Conservation (phyloP, 1,284 basidiomycete genomes). For the Cutaneotrichosporon sp. region DNA sequence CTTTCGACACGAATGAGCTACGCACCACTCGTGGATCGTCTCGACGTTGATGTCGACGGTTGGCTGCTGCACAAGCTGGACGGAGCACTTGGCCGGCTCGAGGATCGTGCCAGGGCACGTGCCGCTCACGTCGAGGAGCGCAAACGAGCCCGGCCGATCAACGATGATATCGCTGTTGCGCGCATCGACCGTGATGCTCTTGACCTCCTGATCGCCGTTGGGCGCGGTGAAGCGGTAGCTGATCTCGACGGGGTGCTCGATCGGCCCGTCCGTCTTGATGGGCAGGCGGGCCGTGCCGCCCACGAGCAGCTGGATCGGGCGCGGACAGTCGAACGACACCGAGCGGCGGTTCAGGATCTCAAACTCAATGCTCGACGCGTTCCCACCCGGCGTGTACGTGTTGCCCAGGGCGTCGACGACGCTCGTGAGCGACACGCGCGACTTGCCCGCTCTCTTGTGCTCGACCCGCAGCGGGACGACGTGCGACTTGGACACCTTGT, state of each 20-base stretch:
- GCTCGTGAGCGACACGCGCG: conserved; percentile 44
- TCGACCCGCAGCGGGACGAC: conserved; percentile 40
- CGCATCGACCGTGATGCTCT: conserved; percentile 60
- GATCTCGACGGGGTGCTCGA: conserved; percentile 27
- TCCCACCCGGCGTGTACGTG: conserved; percentile 48
- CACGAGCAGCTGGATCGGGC: conserved; percentile 72
- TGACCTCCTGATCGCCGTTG: conserved; percentile 37
- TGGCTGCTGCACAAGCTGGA: conserved; percentile 72
- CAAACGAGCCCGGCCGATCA: conserved; percentile 77
- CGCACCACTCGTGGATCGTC: conserved; percentile 78
- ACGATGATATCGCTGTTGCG: conserved; percentile 60
- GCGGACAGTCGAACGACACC: conserved; percentile 71
- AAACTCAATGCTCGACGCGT: conserved; percentile 60
- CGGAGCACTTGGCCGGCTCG: conserved; percentile 74
- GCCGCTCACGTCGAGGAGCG: conserved; percentile 70
- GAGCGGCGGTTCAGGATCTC: conserved; percentile 74
- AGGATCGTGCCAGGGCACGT: conserved; percentile 77
- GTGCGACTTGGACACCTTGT: conserved; percentile 41
- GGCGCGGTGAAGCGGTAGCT: conserved; percentile 30
- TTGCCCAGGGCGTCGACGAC: conserved; percentile 57
- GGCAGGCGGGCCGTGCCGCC: conserved; percentile 34
- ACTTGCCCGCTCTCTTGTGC: conserved; percentile 54
- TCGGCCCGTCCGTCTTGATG: conserved; percentile 29
- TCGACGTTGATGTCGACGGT: conserved; percentile 83
- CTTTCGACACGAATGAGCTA: not conserved